Conservation (phyloP, 257 asterid genomes). For the Haberlea rhodopensis region DNA sequence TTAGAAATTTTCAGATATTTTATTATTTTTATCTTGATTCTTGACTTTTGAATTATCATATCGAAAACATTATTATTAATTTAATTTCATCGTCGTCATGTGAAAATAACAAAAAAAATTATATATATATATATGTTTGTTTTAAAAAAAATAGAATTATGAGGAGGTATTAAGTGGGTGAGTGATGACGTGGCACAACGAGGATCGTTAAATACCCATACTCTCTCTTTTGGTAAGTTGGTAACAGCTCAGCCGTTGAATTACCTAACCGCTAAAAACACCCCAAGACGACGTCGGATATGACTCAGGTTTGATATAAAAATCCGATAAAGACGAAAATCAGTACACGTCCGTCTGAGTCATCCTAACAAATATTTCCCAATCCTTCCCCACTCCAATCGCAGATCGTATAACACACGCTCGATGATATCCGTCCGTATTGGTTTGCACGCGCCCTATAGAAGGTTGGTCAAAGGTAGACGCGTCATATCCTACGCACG, state of each 20-base stretch:
- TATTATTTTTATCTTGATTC: too few species aligned
- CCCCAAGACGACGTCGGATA: conserved; percentile 30
- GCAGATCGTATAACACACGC: conserved; percentile 18
- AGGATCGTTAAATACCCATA: background rate
- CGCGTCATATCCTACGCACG: background rate
- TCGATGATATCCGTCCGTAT: accelerated
- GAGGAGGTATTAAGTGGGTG: background rate
- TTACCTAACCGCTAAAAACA: background rate
- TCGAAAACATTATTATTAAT: too few species aligned
- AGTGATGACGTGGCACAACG: conserved; percentile 18
- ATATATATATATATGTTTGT: too few species aligned
- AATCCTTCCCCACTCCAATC: conserved; percentile 1
- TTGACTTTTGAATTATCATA: too few species aligned
- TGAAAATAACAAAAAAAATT: too few species aligned
- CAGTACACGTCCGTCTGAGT: conserved; percentile 45
- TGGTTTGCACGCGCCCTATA: background rate
- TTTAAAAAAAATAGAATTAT: too few species aligned
- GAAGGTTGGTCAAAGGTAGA: too few species aligned
- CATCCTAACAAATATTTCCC: conserved; percentile 19
- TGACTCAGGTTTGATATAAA: too few species aligned
- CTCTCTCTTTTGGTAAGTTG: background rate
- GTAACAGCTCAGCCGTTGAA: conserved; percentile 23
- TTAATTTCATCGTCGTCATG: too few species aligned
- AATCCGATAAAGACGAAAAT: conserved; percentile 2
- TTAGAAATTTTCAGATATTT: too few species aligned